phyloP scores from a whole-genome alignment of 495 filamentous ascomycete genomes.

The Apodospora peruviana region DNA sequence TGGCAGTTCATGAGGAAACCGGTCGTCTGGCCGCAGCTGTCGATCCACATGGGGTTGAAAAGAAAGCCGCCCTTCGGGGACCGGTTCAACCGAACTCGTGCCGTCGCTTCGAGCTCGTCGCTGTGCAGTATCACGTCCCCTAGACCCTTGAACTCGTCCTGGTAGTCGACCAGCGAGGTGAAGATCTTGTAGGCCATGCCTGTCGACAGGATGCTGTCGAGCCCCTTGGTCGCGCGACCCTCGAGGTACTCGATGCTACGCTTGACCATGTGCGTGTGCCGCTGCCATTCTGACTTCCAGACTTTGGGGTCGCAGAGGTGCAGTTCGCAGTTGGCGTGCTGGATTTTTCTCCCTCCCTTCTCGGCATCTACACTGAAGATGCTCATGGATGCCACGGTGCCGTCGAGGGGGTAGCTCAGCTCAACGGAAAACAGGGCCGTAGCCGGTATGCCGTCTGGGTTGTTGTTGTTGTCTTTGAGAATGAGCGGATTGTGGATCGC shows the following conservation, averaged over 20 bases:
- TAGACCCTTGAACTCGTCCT: slow-evolving; percentile 57
- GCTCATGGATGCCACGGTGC: too few species aligned
- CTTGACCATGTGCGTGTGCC: not conserved
- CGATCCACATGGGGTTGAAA: slow-evolving; percentile 62
- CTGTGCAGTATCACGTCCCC: slow-evolving; percentile 65
- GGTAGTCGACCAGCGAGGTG: slow-evolving; percentile 57
- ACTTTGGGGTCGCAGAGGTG: too few species aligned
- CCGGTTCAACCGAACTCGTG: slow-evolving; percentile 53
- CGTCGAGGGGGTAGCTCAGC: too few species aligned
- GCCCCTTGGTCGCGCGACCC: slow-evolving; percentile 27
- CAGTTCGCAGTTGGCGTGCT: too few species aligned
- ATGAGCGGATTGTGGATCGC: slow-evolving; percentile 43
- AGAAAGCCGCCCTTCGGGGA: slow-evolving; percentile 48
- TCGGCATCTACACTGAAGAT: too few species aligned
- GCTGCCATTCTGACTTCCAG: not conserved
- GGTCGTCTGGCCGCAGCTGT: slow-evolving; percentile 53
- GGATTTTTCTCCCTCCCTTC: too few species aligned
- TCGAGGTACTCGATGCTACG: not conserved
- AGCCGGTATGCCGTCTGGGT: too few species aligned
- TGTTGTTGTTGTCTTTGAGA: slow-evolving; percentile 40
- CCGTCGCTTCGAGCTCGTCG: slow-evolving; percentile 58
- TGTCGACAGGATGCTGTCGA: slow-evolving; percentile 41
- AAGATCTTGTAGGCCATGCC: slow-evolving; percentile 65
- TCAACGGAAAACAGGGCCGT: too few species aligned
- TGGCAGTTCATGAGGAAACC: slow-evolving; percentile 69